Conservation (phyloP, 164 flowering plant species). For the Vitis rotundifolia region DNA sequence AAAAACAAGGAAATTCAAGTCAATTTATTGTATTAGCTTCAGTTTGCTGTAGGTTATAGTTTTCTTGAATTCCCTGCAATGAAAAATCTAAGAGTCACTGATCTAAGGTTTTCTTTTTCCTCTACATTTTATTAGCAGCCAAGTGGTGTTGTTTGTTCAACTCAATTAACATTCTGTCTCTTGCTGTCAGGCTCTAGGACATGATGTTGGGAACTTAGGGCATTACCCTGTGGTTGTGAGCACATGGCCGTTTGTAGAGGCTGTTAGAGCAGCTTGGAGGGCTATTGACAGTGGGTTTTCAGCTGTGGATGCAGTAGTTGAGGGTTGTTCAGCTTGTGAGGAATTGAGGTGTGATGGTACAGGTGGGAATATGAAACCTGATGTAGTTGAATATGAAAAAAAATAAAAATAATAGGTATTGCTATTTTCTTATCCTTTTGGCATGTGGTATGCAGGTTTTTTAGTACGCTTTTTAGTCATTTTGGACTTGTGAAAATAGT, state of each 20-base stretch:
- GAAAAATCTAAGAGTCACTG: no score
- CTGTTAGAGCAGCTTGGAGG: conserved; percentile 76
- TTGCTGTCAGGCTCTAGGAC: conserved; percentile 35
- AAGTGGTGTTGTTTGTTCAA: no score
- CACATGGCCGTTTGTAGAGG: conserved; percentile 93
- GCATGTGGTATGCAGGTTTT: background rate
- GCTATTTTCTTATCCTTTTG: background rate
- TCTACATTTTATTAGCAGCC: no score
- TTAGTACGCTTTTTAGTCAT: background rate
- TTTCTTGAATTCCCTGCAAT: no score
- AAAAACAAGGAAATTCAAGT: no score
- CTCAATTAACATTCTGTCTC: no score
- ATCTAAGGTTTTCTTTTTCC: no score
- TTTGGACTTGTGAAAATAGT: background rate
- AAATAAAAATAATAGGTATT: background rate
- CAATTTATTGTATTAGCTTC: no score
- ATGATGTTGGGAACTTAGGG: conserved; percentile 26
- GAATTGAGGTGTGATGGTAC: conserved; percentile 89
- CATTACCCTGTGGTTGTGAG: conserved; percentile 77
- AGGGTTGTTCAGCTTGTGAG: conserved; percentile 98
- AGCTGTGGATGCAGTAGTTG: conserved; percentile 78
- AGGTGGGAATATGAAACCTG: conserved; percentile 36
- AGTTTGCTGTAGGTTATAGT: no score
- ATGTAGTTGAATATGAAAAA: no score
- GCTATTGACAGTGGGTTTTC: conserved; percentile 62